A percentile compares a stretch with the other conserved stretches of the same genome.
Evolutionary conservation across 2,329 filamentous ascomycete species (phyloP).

Genomic region (Cadophora luteo-olivacea): DNA sequence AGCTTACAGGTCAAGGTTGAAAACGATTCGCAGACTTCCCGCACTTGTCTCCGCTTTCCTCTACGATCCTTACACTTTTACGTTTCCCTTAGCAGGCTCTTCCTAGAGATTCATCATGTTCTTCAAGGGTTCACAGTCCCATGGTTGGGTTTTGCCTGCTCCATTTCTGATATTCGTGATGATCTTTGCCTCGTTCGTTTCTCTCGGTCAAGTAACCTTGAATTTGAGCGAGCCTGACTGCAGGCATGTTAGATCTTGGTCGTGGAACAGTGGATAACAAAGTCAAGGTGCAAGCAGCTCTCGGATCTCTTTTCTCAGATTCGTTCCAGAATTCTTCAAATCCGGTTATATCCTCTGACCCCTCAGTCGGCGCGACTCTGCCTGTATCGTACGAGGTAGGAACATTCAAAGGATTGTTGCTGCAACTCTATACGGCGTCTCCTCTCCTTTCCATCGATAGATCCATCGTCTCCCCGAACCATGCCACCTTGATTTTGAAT

Average conservation of each 20-base stretch:
- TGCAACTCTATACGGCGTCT: not conserved
- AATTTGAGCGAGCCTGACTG: not conserved
- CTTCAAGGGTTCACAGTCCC: not conserved
- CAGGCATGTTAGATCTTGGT: not conserved
- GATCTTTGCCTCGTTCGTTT: conserved; percentile 3
- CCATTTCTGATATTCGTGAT: not conserved
- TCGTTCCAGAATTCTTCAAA: not conserved
- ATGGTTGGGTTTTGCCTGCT: not conserved
- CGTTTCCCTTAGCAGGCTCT: not conserved
- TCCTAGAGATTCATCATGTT: not conserved
- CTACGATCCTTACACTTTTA: not conserved
- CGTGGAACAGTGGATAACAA: not conserved
- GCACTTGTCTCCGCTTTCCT: not conserved
- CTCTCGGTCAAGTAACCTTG: not conserved
- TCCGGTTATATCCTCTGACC: not conserved
- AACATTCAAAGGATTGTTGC: not conserved
- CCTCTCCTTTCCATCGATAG: no score
- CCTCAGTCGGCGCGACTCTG: not conserved
- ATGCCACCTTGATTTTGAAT: not conserved
- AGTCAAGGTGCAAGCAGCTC: not conserved
- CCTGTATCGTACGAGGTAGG: not conserved
- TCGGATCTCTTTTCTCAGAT: conserved; percentile 4
- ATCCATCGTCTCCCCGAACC: not conserved
- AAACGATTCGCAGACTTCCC: not conserved
- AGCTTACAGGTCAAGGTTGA: not conserved